Conservation (phyloP, 139 green algal genomes). For the Yamagishiella unicocca region DNA sequence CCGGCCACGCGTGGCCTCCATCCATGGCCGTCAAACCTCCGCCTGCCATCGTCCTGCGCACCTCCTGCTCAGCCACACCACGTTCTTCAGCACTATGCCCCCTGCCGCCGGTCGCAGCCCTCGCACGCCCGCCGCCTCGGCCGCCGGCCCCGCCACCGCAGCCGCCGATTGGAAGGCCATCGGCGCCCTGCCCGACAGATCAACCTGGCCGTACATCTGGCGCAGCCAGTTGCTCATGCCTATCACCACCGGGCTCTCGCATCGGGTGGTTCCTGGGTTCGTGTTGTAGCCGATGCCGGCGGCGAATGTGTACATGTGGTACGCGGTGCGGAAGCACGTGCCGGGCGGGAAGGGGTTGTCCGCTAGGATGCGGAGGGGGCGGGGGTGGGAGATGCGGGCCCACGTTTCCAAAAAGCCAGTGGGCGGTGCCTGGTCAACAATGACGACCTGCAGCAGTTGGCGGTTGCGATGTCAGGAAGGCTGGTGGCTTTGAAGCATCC, state of each 20-base stretch:
- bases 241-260: slow-evolving; percentile 7
- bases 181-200: not conserved
- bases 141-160: slow-evolving; percentile 14
- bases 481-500: too few species aligned
- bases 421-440: slow-evolving; percentile 5
- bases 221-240: slow-evolving; percentile 36
- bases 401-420: slow-evolving; percentile 41
- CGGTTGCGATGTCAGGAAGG: too few species aligned
- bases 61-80: slow-evolving; percentile 38
- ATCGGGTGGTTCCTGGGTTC: not conserved
- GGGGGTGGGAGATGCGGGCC: slow-evolving; percentile 15
- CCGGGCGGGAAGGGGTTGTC: slow-evolving; percentile 26
- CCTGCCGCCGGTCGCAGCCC: slow-evolving; percentile 13
- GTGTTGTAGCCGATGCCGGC: slow-evolving; percentile 29
- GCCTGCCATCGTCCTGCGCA: too few species aligned
- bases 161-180: not conserved
- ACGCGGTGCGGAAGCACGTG: slow-evolving; percentile 39
- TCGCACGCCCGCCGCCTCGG: not conserved
- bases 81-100: slow-evolving; percentile 28
- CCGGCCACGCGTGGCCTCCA: too few species aligned
- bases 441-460: slow-evolving; percentile 10
- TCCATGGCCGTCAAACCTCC: too few species aligned
- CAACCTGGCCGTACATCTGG: slow-evolving; percentile 5
- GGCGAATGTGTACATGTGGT: slow-evolving; percentile 29
- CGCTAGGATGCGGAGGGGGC: slow-evolving; percentile 25